Evolutionary conservation across 2,329 filamentous ascomycete genomes (phyloP), one percentile per base, ranked within the genome.

Genomic region (Neoscytalidium dimidiatum): DNA sequence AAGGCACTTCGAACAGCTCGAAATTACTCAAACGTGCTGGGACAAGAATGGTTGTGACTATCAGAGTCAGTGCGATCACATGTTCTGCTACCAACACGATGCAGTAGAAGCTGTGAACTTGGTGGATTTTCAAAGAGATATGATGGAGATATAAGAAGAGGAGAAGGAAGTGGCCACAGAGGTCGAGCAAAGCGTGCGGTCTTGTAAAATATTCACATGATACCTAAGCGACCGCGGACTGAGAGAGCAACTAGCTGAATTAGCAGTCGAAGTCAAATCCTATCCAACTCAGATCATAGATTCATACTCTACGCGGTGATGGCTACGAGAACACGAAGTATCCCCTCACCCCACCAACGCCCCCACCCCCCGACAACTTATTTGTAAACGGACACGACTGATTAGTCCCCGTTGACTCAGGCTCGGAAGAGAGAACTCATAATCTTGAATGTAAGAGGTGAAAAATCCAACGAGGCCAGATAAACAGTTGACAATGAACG

Each of bases 41-140:
- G n/a, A n/a, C 9, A 1, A n/a, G 0, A 41, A 3, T 1, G 1
- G 4, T 1, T 41, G 38, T n/a, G 1, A 1, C 1, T 1, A 1
- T 6, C 4, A n/a, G 0, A 3, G 1, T 2, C 0, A 5, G 1
- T 41, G 38, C 3, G 14, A 11, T 0, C 13, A 41, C 7, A n/a
- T 14, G 13, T n/a, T n/a, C 9, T 41, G 11, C 38, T n/a, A n/a
- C 13, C 0, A 3, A 1, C 5, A 17, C 7, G 35, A 17, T 1
- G 11, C 35, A 1, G 11, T 4, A 4, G 35, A 38, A 1, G 5
- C 35, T 1, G 7, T 38, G 7, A 4, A 38, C 1, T 38, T 14
- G 6, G 17, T 4, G 11, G 5, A 0, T 38, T 17, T 14, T 17
- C 35, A 3, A 17, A 3, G 3, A 1, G 35, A 38, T 38, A 38